Percentiles rank a stretch among this genome's conserved stretches.
phyloP scores from a whole-genome alignment of 2,329 filamentous ascomycete genomes.

The Colletotrichum graminicola region DNA sequence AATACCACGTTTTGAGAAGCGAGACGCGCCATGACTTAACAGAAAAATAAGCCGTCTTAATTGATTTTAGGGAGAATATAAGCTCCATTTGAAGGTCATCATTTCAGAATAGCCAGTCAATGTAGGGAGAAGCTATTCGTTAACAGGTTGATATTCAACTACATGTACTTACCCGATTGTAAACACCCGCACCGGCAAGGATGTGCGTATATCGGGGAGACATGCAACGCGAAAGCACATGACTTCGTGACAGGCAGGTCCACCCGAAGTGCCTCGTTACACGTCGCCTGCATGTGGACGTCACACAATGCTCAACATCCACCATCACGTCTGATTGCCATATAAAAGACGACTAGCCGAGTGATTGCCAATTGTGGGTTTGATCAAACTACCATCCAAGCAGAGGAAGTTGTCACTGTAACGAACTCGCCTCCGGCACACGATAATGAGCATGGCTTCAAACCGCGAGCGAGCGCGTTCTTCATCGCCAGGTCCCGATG shows the following conservation, averaged over 20 bases:
- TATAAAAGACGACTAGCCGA: not conserved
- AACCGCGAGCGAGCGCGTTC: conserved; percentile 1
- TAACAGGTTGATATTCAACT: not conserved
- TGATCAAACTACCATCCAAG: too few species aligned
- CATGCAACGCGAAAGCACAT: conserved; percentile 44
- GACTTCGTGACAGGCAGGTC: conserved; percentile 43
- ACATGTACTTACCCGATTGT: not conserved
- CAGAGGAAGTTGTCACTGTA: too few species aligned
- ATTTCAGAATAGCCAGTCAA: not conserved
- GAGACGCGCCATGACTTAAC: not conserved
- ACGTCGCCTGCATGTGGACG: conserved; percentile 12
- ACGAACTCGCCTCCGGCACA: not conserved
- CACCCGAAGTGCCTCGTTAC: not conserved
- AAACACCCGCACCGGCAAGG: accelerated
- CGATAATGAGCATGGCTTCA: conserved; percentile 13
- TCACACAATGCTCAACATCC: conserved; percentile 6
- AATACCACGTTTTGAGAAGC: not conserved
- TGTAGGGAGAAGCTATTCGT: too few species aligned
- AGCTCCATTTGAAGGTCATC: not conserved
- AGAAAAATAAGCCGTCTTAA: not conserved
- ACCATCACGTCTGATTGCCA: not conserved
- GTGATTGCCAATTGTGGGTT: not conserved
- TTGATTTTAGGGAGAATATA: not conserved
- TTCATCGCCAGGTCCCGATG: conserved; percentile 51
- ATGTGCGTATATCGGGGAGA: not conserved